Evolutionary conservation across 495 filamentous ascomycete genomes (phyloP).

Genomic region (Ascobolus immersus): DNA sequence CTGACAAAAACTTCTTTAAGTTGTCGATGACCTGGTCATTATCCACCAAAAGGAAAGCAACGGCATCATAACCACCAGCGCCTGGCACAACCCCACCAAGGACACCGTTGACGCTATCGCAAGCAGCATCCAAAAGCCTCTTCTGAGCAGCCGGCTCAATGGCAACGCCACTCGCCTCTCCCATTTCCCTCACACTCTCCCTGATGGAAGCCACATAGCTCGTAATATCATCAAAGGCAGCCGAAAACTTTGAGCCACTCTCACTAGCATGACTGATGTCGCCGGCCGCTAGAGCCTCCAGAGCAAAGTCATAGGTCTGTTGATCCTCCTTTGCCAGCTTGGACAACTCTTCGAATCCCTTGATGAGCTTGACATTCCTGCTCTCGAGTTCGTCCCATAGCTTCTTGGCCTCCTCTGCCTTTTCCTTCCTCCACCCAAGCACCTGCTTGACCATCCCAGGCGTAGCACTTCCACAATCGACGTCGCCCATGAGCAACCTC

Average conservation of each 20-base stretch:
- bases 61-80: slow-evolving; percentile 81
- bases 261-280: neutral
- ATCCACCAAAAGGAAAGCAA: slow-evolving; percentile 56
- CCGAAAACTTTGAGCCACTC: slow-evolving; percentile 17
- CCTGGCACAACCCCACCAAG: slow-evolving; percentile 82
- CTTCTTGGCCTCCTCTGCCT: slow-evolving; percentile 35
- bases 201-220: slow-evolving; percentile 19
- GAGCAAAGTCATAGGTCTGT: slow-evolving; percentile 13
- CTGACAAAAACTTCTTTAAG: slow-evolving; percentile 34
- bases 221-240: slow-evolving; percentile 12
- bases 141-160: slow-evolving; percentile 81
- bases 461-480: slow-evolving; percentile 80
- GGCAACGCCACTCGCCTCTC: slow-evolving; percentile 43
- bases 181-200: slow-evolving; percentile 47
- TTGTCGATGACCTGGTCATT: slow-evolving; percentile 36
- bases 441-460: slow-evolving; percentile 88
- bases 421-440: slow-evolving; percentile 49
- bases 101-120: slow-evolving; percentile 43
- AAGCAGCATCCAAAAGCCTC: slow-evolving; percentile 47
- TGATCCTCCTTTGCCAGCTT: slow-evolving; percentile 15
- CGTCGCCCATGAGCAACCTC: slow-evolving; percentile 73
- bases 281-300: slow-evolving; percentile 5
- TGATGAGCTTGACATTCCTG: slow-evolving; percentile 45
- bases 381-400: slow-evolving; percentile 51
- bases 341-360: slow-evolving; percentile 27